A percentile compares a stretch with the other conserved stretches of the same genome.
Conservation (phyloP, 148 eudicot species). For the Fagopyrum tataricum region DNA sequence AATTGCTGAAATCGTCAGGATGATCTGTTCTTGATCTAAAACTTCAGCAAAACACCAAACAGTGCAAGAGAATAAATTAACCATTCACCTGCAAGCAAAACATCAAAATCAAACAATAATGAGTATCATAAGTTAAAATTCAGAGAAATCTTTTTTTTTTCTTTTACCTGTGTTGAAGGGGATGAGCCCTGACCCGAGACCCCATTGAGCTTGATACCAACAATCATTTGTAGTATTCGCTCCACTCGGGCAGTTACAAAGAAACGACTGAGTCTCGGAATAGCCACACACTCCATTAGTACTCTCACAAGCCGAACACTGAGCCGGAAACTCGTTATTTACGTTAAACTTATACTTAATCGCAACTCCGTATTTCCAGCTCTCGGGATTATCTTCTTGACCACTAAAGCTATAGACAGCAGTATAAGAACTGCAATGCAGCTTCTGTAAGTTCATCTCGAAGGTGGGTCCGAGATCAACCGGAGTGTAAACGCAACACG, state of each 20-base stretch:
- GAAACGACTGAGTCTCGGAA: conserved; percentile 26
- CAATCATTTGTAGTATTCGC: conserved; percentile 62
- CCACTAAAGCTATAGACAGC: conserved; percentile 61
- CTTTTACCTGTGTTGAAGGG: conserved; percentile 30
- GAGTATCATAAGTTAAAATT: not conserved
- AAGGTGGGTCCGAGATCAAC: conserved; percentile 88
- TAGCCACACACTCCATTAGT: conserved; percentile 78
- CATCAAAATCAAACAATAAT: not conserved
- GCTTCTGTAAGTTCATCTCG: conserved; percentile 67
- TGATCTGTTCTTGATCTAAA: conserved; percentile 3
- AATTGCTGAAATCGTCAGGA: not conserved
- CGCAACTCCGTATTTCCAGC: conserved; percentile 76
- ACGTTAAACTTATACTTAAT: conserved; percentile 70
- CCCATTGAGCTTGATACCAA: conserved; percentile 51
- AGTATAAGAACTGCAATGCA: conserved; percentile 62
- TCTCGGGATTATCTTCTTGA: conserved; percentile 36
- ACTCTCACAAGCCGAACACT: conserved; percentile 65
- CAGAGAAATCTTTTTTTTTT: too few relatives aligned
- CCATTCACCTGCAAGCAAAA: conserved; percentile 3
- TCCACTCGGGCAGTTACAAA: conserved; percentile 70
- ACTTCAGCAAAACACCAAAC: not conserved
- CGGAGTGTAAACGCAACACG: conserved; percentile 80
- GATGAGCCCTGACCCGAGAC: conserved; percentile 21
- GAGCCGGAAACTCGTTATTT: conserved; percentile 50
- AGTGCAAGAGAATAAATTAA: not conserved